These are phyloP conservation scores for Aurantiochytrium sp. DNA, from an alignment of 108 stramenopile species.

Conservation along the genomic window DNA sequence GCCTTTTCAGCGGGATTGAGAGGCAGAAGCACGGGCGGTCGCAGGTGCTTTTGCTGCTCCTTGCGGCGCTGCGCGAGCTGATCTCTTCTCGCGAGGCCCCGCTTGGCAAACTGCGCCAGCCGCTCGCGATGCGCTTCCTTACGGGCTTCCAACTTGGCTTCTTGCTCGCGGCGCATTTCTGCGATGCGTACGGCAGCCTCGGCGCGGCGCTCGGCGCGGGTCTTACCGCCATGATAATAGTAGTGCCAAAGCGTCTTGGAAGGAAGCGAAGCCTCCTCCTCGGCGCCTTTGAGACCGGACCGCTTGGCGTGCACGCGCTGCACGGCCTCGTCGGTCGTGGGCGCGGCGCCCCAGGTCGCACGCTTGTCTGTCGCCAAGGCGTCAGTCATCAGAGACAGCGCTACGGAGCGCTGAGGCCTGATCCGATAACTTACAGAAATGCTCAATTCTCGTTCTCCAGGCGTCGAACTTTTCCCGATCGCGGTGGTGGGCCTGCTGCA, in stretches of 20 bases:
- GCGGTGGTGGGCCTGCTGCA: background rate
- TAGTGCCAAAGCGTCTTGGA: slow-evolving; percentile 17
- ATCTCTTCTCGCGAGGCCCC: background rate
- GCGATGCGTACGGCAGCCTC: background rate
- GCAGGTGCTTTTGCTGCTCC: background rate
- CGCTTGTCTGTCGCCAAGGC: background rate
- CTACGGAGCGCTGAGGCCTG: no score
- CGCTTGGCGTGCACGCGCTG: background rate
- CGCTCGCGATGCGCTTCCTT: background rate
- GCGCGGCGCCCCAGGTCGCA: background rate
- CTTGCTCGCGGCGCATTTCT: background rate
- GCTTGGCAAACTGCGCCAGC: background rate
- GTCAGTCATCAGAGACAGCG: no score
- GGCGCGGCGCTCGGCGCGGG: background rate
- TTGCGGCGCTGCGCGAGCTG: background rate
- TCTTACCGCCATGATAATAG: slow-evolving; percentile 18
- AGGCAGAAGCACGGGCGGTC: background rate
- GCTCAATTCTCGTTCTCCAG: background rate
- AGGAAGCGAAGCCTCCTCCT: background rate
- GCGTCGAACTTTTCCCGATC: background rate
- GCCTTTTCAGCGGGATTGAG: background rate
- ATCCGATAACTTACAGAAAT: background rate
- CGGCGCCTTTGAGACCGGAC: background rate
- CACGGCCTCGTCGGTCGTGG: background rate
- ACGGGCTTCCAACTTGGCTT: background rate